These are phyloP conservation scores for Gracilaria vermiculophylla DNA, from an alignment of 23 red algal species.

Conservation along the genomic window DNA sequence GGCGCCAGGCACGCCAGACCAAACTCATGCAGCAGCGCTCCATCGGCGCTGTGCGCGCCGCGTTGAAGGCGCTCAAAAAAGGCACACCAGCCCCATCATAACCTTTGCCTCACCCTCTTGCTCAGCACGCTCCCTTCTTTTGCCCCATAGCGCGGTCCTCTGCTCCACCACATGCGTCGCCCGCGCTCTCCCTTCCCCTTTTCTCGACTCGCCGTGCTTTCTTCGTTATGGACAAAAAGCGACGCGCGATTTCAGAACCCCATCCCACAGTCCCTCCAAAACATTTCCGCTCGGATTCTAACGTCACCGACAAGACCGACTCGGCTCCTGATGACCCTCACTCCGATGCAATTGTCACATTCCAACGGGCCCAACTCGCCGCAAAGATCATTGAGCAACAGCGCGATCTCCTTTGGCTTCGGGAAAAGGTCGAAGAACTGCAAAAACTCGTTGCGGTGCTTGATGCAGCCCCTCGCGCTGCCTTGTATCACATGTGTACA, in stretches of 20 bases:
- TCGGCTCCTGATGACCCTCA: slow-evolving; percentile 13
- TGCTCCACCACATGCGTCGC: slow-evolving; percentile 29
- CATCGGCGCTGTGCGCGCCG: neutral
- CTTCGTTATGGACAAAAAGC: slow-evolving; percentile 45
- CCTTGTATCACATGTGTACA: slow-evolving; percentile 57
- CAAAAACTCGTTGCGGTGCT: slow-evolving; percentile 63
- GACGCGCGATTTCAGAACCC: slow-evolving; percentile 23
- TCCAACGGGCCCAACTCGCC: slow-evolving; percentile 66
- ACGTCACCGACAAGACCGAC: neutral
- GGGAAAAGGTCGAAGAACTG: slow-evolving; percentile 61
- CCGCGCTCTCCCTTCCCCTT: slow-evolving; percentile 9
- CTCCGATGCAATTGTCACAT: slow-evolving; percentile 38
- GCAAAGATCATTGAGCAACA: slow-evolving; percentile 65
- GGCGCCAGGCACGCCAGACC: neutral
- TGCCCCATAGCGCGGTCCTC: neutral
- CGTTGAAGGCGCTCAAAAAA: neutral
- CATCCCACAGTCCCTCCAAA: slow-evolving; percentile 31
- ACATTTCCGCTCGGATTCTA: slow-evolving; percentile 28
- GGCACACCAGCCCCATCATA: neutral
- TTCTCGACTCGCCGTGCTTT: slow-evolving; percentile 20
- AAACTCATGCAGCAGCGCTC: neutral
- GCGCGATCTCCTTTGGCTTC: slow-evolving; percentile 38
- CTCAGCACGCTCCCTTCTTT: neutral
- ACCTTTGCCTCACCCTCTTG: neutral
- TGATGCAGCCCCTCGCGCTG: slow-evolving; percentile 58